Base-by-base conservation (phyloP, 495 filamentous ascomycete species). In the Physcia stellaris region DNA sequence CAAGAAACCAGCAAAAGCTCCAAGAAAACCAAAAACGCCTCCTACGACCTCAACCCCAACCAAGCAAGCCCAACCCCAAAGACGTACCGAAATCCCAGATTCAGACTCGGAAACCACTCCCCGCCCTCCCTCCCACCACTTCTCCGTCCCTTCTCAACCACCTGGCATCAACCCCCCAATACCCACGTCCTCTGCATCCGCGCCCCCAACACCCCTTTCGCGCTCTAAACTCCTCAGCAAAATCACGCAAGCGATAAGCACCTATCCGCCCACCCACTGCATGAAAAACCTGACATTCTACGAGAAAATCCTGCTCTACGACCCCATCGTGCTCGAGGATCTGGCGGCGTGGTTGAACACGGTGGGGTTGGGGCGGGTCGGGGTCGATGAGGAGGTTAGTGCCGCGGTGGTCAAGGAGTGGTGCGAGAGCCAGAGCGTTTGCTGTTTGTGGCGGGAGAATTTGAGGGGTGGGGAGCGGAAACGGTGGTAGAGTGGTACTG, bases 221-320 rank as follows among this genome's bases (percentile, higher is more conserved):
- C n/a, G n/a, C n/a, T n/a, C n/a, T n/a, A n/a, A n/a, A n/a, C 40
- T 86, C 12, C 77, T 75, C 47, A 48, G 47, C 6, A 64, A 68
- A 43, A 84, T 94, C 39, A 83, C 79, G 2, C 61, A 64, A 27
- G 77, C 79, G 5, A 64, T 94, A 28, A 70, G 51, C 5, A 56
- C 53, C 6, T 61, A 58, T 43, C 67, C 62, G 21, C 70, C 49
- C 40, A 71, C 64, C 12, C 68, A 53, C 29, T 61, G 70, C 50
- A 63, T 58, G 4, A 40, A 42, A 19, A 55, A 60, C 23, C 75
- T 72, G 9, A 83, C 68, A 5, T 95, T 83, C 79, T 65, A 92
- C 38, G 80, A 94, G 62, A 88, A 86, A 56, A 94, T 98, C 32
- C 66, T 96, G 13, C 76, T 94, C 59, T 96, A 88, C 53, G 88